Evolutionary conservation across 306 rosid genomes (phyloP).

Genomic region (Prosopis cineraria): DNA sequence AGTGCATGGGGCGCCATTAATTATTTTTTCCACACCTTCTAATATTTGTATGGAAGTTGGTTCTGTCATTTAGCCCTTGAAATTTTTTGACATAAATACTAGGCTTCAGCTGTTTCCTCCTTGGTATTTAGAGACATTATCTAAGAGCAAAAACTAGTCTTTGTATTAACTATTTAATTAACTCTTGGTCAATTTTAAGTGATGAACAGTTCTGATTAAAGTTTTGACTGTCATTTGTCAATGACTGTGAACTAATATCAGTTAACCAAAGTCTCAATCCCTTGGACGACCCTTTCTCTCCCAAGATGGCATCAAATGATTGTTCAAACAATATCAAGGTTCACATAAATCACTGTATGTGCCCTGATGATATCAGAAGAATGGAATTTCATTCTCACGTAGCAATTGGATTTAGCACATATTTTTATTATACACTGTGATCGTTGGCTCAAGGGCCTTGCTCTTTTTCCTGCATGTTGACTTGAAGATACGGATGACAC

Average conservation of each 20-base stretch:
- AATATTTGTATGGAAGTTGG: not conserved
- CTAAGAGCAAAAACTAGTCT: conserved; percentile 4
- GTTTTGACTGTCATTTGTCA: not conserved
- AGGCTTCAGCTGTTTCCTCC: conserved; percentile 66
- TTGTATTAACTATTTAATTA: too few species aligned
- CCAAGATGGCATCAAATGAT: conserved; percentile 11
- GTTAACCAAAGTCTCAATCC: conserved; percentile 28
- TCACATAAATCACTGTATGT: conserved; percentile 48
- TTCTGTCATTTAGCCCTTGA: conserved; percentile 34
- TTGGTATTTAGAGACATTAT: conserved; percentile 45
- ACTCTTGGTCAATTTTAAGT: not conserved
- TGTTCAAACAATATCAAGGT: conserved; percentile 2
- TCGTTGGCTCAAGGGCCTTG: conserved; percentile 44
- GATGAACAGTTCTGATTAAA: conserved; percentile 5
- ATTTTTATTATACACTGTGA: not conserved
- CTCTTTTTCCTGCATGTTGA: conserved; percentile 48
- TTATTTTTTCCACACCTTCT: not conserved
- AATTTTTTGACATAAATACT: conserved; percentile 59
- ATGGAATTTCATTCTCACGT: not conserved
- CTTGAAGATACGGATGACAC: conserved; percentile 11
- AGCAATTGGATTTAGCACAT: conserved; percentile 18
- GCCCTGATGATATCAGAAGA: conserved; percentile 44
- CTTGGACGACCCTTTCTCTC: conserved; percentile 26
- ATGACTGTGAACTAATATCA: conserved; percentile 11
- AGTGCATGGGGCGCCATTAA: too few species aligned